These are phyloP conservation scores for Trichoderma oligosporum DNA, from an alignment of 2,329 filamentous ascomycete genomes.

Conservation along the genomic window DNA sequence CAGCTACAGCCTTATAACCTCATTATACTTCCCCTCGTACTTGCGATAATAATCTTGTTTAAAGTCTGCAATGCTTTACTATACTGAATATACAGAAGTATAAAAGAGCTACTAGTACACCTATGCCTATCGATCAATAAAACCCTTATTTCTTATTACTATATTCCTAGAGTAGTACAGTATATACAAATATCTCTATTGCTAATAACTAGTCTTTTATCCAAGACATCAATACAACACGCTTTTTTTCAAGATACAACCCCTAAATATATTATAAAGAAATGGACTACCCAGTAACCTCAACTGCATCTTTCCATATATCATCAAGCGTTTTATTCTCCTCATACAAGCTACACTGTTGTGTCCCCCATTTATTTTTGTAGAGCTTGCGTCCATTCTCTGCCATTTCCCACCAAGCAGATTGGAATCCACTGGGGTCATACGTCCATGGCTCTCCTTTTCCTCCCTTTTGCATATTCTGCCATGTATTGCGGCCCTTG, in stretches of 20 bases:
- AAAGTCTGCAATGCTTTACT: no score
- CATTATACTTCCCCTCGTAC: no score
- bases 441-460: constrained; percentile 16
- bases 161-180: no score
- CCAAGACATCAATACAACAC: no score
- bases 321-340: not conserved
- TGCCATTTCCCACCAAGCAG: constrained; percentile 15
- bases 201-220: no score
- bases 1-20: no score
- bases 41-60: no score
- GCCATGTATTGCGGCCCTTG: constrained; percentile 12
- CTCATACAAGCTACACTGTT: not conserved
- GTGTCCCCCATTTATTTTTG: constrained; percentile 2
- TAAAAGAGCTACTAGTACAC: no score
- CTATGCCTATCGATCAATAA: no score
- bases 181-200: not conserved
- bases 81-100: no score
- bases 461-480: constrained; percentile 17
- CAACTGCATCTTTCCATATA: not conserved
- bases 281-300: not conserved
- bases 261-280: not conserved
- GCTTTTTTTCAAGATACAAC: not conserved
- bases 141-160: no score
- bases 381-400: constrained; percentile 2
- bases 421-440: constrained; percentile 10